These are phyloP conservation scores for Phytophthora cryptogea DNA, from an alignment of 352 stramenopile genomes.

Conservation along the genomic window DNA sequence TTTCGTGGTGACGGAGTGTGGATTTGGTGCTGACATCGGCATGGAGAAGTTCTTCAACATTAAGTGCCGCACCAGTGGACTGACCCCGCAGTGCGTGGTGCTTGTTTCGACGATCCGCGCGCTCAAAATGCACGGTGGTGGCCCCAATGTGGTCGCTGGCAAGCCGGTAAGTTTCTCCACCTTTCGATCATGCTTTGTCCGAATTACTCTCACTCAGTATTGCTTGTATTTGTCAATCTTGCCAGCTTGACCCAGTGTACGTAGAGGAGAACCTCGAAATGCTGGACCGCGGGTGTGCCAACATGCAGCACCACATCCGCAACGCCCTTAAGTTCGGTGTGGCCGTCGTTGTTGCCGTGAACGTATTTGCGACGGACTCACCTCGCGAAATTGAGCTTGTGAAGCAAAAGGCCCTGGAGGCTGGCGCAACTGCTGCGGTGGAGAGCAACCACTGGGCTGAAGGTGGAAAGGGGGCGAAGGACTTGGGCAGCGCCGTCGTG, in stretches of 20 bases:
- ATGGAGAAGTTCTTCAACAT: slow-evolving; percentile 99
- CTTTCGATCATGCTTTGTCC: neutral
- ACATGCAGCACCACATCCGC: slow-evolving; percentile 96
- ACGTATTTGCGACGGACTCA: slow-evolving; percentile 75
- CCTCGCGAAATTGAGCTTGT: slow-evolving; percentile 94
- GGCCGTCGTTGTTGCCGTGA: slow-evolving; percentile 96
- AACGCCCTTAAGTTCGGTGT: slow-evolving; percentile 96
- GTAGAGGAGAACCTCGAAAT: slow-evolving; percentile 96
- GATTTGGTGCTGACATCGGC: slow-evolving; percentile 97
- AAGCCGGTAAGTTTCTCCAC: slow-evolving; percentile 75
- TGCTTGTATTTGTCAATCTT: slow-evolving; percentile 5
- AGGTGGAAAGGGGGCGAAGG: slow-evolving; percentile 88
- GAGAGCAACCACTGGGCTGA: slow-evolving; percentile 90
- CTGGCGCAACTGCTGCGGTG: slow-evolving; percentile 95
- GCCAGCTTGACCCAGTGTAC: slow-evolving; percentile 89
- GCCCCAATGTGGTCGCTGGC: slow-evolving; percentile 93
- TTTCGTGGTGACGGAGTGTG: slow-evolving; percentile 97
- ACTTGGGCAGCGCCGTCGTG: slow-evolving; percentile 93
- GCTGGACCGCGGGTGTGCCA: slow-evolving; percentile 91
- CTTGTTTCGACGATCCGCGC: slow-evolving; percentile 98
- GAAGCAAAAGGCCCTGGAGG: slow-evolving; percentile 88
- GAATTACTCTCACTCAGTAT: slow-evolving; percentile 3
- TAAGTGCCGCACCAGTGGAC: slow-evolving; percentile 95
- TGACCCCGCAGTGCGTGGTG: slow-evolving; percentile 97
- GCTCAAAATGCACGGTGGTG: slow-evolving; percentile 99